These are phyloP conservation scores for Hyphodiscus hymeniophilus DNA, from an alignment of 495 filamentous ascomycete species.

Conservation along the genomic window DNA sequence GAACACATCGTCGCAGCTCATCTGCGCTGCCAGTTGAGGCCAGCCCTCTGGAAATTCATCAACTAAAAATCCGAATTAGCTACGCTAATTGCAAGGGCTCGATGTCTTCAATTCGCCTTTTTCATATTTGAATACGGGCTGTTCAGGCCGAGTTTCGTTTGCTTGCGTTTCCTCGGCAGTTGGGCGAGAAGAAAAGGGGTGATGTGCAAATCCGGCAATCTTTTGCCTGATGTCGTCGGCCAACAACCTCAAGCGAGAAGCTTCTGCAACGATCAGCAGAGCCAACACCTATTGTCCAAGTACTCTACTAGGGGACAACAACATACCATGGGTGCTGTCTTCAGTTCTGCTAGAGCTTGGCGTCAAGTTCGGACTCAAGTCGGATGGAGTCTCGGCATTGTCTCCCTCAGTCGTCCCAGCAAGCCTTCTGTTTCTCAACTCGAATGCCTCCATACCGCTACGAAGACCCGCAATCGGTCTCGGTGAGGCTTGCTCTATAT, in stretches of 20 bases:
- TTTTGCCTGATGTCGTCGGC: not conserved
- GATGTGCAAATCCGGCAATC: not conserved
- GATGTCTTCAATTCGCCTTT: no score
- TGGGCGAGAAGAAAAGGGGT: not conserved
- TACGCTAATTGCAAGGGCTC: no score
- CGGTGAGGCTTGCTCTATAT: no score
- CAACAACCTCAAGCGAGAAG: not conserved
- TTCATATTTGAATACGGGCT: not conserved
- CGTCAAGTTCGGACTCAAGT: no score
- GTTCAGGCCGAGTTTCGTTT: not conserved
- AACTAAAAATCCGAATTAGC: constrained; percentile 1
- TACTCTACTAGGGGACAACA: not conserved
- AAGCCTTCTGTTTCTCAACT: no score
- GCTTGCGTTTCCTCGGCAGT: not conserved
- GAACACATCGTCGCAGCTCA: not conserved
- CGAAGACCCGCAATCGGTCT: no score
- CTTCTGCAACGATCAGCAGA: not conserved
- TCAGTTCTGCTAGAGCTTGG: not conserved
- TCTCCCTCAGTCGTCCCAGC: no score
- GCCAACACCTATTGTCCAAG: not conserved
- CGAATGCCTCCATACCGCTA: no score
- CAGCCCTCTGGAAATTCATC: constrained; percentile 2
- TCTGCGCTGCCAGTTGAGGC: constrained; percentile 2
- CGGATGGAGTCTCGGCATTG: no score
- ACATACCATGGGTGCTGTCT: not conserved